phyloP scores from a whole-genome alignment of 306 rosid species.

The Medicago truncatula region MtrunA17r5.0-ANR NC_053045.1:37739501-37740000 shows the following conservation, averaged over 20 bases:
- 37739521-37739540: background rate
- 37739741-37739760: constrained; percentile 61
- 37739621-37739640: constrained; percentile 12
- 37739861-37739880: constrained; percentile 94
- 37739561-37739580: background rate
- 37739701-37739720: background rate
- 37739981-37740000: constrained; percentile 34
- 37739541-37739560: constrained; percentile 33
- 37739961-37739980: constrained; percentile 95
- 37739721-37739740: constrained; percentile 21
- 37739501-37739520: background rate
- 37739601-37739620: constrained; percentile 32
- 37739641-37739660: constrained; percentile 6
- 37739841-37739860: constrained; percentile 66
- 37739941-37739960: constrained; percentile 70
- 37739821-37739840: constrained; percentile 73
- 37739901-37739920: constrained; percentile 75
- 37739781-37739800: constrained; percentile 86
- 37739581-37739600: constrained; percentile 3
- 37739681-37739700: constrained; percentile 9
- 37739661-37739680: background rate
- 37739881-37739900: constrained; percentile 86
- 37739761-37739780: constrained; percentile 63
- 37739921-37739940: constrained; percentile 78
- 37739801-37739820: constrained; percentile 80